phyloP scores from a whole-genome alignment of 2,329 filamentous ascomycete species.

The Neofusicoccum kwambonambiense region DNA sequence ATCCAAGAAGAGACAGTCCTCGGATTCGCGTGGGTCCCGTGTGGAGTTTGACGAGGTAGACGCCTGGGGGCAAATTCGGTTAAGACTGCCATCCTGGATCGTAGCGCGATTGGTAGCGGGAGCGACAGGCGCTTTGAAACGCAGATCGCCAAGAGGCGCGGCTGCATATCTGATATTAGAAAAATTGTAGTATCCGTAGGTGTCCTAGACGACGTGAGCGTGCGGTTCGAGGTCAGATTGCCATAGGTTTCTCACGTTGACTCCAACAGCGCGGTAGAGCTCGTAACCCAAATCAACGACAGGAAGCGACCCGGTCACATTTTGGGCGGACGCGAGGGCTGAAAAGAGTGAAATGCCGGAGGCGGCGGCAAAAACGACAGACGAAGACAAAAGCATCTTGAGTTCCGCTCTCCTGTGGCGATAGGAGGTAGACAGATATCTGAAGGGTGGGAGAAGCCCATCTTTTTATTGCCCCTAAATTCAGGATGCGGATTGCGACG shows the following conservation, averaged over 20 bases:
- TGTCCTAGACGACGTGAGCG: slow-evolving; percentile 8
- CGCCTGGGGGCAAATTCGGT: background rate
- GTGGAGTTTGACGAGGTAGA: background rate
- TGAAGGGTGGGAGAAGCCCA: too few relatives aligned
- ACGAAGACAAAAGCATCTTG: background rate
- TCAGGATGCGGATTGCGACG: too few relatives aligned
- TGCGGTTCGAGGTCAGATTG: slow-evolving; percentile 28
- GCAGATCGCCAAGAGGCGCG: slow-evolving; percentile 51
- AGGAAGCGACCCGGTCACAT: slow-evolving; percentile 31
- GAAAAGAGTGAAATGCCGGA: background rate
- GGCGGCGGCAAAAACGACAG: background rate
- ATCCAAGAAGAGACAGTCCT: slow-evolving; percentile 43
- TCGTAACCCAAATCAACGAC: slow-evolving; percentile 56
- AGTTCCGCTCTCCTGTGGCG: too few relatives aligned
- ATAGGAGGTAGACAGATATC: too few relatives aligned
- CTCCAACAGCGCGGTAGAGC: slow-evolving; percentile 47
- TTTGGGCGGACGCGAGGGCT: background rate
- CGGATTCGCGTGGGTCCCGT: slow-evolving; percentile 20
- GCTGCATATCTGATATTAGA: slow-evolving; percentile 58
- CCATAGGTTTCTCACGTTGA: slow-evolving; percentile 36
- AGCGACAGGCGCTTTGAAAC: slow-evolving; percentile 50
- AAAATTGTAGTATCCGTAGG: slow-evolving; percentile 50
- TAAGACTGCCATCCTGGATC: slow-evolving; percentile 47
- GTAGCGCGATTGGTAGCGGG: slow-evolving; percentile 44
- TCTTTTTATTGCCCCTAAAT: too few relatives aligned